Evolutionary conservation across 208 protist species (phyloP).

Genomic region (Porcisia deanei): DNA sequence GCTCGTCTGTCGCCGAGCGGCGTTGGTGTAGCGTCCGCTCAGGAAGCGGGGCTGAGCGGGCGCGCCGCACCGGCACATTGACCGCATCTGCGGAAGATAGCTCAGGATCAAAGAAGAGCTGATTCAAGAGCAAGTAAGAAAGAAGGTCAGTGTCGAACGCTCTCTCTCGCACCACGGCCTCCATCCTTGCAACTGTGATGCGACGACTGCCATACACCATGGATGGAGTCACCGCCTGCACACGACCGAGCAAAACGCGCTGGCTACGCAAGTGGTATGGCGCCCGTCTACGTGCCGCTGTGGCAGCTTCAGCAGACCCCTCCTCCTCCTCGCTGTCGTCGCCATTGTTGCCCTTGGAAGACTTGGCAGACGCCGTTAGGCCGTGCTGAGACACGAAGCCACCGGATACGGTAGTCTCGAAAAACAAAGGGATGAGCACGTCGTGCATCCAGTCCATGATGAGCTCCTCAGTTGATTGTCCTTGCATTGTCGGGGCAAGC

Average conservation of each 20-base stretch:
- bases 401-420: slow-evolving; percentile 33
- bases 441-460: slow-evolving; percentile 41
- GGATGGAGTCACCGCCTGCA: slow-evolving; percentile 26
- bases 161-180: neutral
- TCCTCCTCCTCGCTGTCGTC: slow-evolving; percentile 7
- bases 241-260: slow-evolving; percentile 31
- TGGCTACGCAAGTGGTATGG: slow-evolving; percentile 24
- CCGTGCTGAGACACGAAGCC: neutral
- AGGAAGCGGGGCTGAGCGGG: slow-evolving; percentile 3
- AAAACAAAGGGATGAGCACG: slow-evolving; percentile 34
- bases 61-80: neutral
- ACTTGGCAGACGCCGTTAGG: neutral
- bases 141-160: slow-evolving; percentile 11
- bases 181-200: neutral
- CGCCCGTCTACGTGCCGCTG: neutral
- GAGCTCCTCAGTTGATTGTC: slow-evolving; percentile 8
- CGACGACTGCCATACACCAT: slow-evolving; percentile 19
- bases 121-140: slow-evolving; percentile 25
- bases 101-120: slow-evolving; percentile 21
- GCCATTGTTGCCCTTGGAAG: neutral
- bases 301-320: neutral
- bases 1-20: neutral
- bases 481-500: neutral
- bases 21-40: neutral
- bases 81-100: neutral